A percentile compares a stretch with the other conserved stretches of the same genome.
These are phyloP conservation scores for Posidonia oceanica DNA, from an alignment of 116 monocot genomes.

Conservation along the genomic window DNA sequence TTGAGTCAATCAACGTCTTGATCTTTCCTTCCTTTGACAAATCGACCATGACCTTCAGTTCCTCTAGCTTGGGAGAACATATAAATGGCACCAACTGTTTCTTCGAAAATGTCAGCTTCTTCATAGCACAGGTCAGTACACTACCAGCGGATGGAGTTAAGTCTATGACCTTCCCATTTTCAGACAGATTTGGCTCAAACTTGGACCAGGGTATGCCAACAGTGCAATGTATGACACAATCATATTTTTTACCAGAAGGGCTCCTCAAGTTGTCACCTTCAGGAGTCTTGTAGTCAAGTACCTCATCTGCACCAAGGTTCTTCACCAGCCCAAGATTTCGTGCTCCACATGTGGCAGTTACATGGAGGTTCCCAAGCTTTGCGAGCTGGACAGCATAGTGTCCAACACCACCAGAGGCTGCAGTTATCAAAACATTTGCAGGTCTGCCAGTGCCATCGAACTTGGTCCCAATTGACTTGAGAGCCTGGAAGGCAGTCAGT, in stretches of 20 bases:
- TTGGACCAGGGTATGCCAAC: constrained; percentile 28
- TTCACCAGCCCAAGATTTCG: constrained; percentile 51
- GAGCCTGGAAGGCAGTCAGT: constrained; percentile 47
- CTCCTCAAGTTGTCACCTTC: constrained; percentile 49
- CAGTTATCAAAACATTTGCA: constrained; percentile 58
- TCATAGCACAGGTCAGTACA: constrained; percentile 11
- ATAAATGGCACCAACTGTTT: constrained; percentile 43
- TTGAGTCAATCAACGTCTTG: constrained; percentile 60
- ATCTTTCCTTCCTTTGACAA: constrained; percentile 62
- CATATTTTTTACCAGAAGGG: constrained; percentile 62
- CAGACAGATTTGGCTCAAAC: constrained; percentile 36
- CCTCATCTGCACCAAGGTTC: constrained; percentile 62
- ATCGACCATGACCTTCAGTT: constrained; percentile 46
- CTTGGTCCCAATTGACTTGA: constrained; percentile 14
- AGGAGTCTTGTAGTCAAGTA: constrained; percentile 70
- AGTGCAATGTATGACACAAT: constrained; percentile 51
- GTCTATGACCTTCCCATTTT: constrained; percentile 43
- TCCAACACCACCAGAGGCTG: constrained; percentile 80
- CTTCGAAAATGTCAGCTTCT: constrained; percentile 49
- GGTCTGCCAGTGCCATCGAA: constrained; percentile 14
- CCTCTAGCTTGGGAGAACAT: constrained; percentile 23
- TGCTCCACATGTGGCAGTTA: constrained; percentile 81
- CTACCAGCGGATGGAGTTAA: constrained; percentile 20
- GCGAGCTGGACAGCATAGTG: constrained; percentile 65
- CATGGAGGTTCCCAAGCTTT: constrained; percentile 44